Evolutionary conservation across 768 basidiomycete genomes (phyloP).

Genomic region (Hygrophorus pudorinus): DNA sequence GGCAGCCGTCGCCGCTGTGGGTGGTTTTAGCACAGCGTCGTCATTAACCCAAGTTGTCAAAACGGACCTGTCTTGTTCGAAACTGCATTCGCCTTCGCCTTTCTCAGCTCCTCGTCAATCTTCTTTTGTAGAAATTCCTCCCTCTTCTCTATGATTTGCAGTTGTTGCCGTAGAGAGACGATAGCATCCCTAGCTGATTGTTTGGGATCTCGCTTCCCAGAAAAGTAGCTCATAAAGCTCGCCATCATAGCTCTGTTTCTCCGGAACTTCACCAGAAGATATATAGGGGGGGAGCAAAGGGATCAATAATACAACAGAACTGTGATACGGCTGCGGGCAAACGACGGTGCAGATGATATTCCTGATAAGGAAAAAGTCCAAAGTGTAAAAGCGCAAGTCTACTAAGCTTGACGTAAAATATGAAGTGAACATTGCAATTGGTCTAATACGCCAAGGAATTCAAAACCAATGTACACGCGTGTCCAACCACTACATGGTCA

Average conservation of each 20-base stretch:
- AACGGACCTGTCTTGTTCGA: slow-evolving; percentile 85
- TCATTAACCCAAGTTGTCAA: not conserved
- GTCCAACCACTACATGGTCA: too few species aligned
- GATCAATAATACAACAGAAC: too few species aligned
- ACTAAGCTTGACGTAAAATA: too few species aligned
- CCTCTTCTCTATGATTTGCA: slow-evolving; percentile 98
- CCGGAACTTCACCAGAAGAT: slow-evolving; percentile 2
- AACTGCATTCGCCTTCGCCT: slow-evolving; percentile 88
- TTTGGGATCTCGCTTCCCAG: slow-evolving; percentile 72
- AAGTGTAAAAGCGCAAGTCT: too few species aligned
- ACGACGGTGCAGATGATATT: slow-evolving; percentile 14
- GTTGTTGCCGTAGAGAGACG: slow-evolving; percentile 83
- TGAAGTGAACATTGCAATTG: too few species aligned
- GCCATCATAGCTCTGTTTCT: slow-evolving; percentile 44
- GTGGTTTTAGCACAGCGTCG: not conserved
- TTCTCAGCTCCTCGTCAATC: slow-evolving; percentile 89
- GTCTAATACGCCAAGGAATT: too few species aligned
- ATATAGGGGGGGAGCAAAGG: too few species aligned
- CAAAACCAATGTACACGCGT: too few species aligned
- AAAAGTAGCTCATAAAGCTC: slow-evolving; percentile 82
- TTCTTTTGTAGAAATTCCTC: slow-evolving; percentile 95
- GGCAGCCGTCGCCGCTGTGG: slow-evolving; percentile 77
- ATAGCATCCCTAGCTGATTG: slow-evolving; percentile 88
- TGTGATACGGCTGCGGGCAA: too few species aligned
- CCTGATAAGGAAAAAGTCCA: slow-evolving; percentile 26